Percentiles rank a stretch among this genome's conserved stretches.
Evolutionary conservation across 257 asterid species (phyloP).

Genomic region (Cinchona pubescens): DNA sequence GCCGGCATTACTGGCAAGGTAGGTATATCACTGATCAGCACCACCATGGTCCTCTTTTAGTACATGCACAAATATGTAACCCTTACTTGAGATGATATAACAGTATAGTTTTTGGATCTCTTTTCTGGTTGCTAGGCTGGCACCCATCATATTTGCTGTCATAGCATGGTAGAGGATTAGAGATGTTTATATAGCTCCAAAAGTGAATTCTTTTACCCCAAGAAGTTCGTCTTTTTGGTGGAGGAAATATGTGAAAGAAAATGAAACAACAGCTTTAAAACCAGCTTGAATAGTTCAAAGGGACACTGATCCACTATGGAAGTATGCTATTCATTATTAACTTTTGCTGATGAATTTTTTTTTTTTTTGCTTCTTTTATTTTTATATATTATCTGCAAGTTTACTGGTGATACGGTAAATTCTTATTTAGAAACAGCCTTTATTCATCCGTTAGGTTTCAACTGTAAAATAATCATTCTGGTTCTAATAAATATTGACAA

Average conservation of each 20-base stretch:
- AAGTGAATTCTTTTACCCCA: background rate
- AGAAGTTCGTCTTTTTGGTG: background rate
- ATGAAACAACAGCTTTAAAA: background rate
- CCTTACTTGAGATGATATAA: background rate
- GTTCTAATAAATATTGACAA: background rate
- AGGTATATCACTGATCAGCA: background rate
- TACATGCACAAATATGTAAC: background rate
- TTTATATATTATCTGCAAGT: background rate
- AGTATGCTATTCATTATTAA: background rate
- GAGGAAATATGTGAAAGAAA: background rate
- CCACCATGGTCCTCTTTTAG: too few relatives aligned
- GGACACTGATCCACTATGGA: background rate
- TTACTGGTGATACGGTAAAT: background rate
- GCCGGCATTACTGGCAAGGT: constrained; percentile 78
- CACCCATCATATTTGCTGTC: background rate
- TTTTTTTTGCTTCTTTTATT: background rate
- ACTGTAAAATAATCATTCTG: background rate
- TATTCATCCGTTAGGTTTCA: background rate
- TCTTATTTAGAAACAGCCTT: background rate
- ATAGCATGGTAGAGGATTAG: background rate
- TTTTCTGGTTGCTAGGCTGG: background rate
- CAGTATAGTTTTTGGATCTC: background rate
- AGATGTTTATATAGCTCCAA: background rate
- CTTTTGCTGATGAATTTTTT: background rate
- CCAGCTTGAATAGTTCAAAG: background rate